These are phyloP conservation scores for Cystobasidium pallidum DNA, from an alignment of 1,284 basidiomycete species.

Conservation along the genomic window DNA sequence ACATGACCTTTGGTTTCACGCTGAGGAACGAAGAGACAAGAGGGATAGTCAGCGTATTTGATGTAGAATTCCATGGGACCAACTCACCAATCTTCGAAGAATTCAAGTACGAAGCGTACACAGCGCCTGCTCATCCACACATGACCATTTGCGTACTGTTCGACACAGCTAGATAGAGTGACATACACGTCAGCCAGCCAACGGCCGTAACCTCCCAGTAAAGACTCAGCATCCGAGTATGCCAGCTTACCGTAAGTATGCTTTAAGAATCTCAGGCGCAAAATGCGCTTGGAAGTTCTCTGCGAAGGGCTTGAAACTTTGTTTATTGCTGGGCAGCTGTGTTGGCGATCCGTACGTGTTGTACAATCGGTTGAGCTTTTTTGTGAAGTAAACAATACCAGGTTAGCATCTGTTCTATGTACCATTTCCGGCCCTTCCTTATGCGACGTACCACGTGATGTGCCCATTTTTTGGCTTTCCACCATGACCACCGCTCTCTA, in stretches of 20 bases:
- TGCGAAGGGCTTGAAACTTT: constrained; percentile 69
- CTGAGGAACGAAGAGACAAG: constrained; percentile 57
- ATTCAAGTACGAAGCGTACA: constrained; percentile 76
- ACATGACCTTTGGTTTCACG: constrained; percentile 84
- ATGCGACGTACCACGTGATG: constrained; percentile 65
- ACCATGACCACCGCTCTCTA: constrained; percentile 77
- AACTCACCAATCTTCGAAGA: constrained; percentile 79
- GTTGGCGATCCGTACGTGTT: constrained; percentile 77
- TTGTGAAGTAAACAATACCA: neutral
- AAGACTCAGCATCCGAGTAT: no score
- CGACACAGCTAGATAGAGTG: constrained; percentile 27
- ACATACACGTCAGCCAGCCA: no score
- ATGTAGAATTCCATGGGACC: no score
- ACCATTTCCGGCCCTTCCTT: neutral
- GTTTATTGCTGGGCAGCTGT: constrained; percentile 72
- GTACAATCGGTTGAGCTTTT: constrained; percentile 52
- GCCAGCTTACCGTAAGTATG: constrained; percentile 73
- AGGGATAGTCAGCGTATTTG: no score
- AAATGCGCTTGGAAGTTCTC: constrained; percentile 75
- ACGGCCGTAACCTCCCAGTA: no score
- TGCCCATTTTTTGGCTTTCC: constrained; percentile 88
- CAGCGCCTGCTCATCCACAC: constrained; percentile 79
- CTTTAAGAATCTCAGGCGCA: constrained; percentile 79
- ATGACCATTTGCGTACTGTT: constrained; percentile 68
- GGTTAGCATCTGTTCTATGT: neutral